A percentile compares a stretch with the other conserved stretches of the same genome.
Evolutionary conservation across 2,329 filamentous ascomycete genomes (phyloP).

Genomic region (Diaporthe capsici): DNA sequence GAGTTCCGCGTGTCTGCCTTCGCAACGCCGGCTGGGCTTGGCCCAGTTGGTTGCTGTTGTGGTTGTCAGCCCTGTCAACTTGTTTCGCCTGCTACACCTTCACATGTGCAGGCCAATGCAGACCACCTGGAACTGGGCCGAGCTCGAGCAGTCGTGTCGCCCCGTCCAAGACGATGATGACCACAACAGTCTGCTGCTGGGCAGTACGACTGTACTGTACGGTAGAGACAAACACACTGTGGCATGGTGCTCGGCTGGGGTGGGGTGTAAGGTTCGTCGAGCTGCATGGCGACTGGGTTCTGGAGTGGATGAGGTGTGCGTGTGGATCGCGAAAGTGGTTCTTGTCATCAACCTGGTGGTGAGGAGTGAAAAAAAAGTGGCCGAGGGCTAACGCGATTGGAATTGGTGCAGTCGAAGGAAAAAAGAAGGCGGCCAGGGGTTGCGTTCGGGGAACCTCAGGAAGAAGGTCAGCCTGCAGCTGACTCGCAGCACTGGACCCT

Average conservation of each 20-base stretch:
- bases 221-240: background rate
- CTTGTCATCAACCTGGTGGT: constrained; percentile 28
- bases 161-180: background rate
- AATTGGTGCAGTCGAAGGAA: background rate
- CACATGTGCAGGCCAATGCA: background rate
- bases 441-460: constrained; percentile 37
- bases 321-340: constrained; percentile 31
- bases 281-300: constrained; percentile 39
- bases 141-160: background rate
- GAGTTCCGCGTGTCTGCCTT: background rate
- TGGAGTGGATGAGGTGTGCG: constrained; percentile 25
- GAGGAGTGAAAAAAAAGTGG: constrained; percentile 16
- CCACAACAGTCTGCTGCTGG: background rate
- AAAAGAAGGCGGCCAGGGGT: constrained; percentile 30
- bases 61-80: background rate
- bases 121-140: background rate
- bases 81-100: no score
- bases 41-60: background rate
- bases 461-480: constrained; percentile 38
- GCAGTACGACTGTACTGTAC: background rate
- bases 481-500: constrained; percentile 27
- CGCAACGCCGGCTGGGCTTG: background rate
- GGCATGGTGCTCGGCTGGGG: background rate
- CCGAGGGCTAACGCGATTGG: constrained; percentile 29
- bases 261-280: constrained; percentile 29